These are phyloP conservation scores for Lodderomyces parapsilosis DNA, from an alignment of 1,139 yeast genomes.

Conservation along the genomic window DNA sequence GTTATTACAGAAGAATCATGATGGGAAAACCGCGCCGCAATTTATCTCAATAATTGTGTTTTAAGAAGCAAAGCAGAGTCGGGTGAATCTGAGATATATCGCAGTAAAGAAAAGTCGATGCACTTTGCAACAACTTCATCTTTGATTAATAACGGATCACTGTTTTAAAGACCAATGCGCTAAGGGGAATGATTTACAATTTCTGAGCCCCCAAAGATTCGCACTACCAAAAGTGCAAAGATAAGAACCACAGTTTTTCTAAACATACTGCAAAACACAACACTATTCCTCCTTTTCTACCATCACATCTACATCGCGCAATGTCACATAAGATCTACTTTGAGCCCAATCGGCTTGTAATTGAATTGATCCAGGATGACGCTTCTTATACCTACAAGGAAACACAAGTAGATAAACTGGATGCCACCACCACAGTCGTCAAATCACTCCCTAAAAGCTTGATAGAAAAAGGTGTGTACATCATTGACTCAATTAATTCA, in stretches of 20 bases:
- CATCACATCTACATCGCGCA: background rate
- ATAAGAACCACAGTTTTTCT: background rate
- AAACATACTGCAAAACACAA: background rate
- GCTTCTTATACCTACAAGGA: background rate
- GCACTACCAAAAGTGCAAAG: background rate
- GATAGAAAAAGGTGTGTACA: slow-evolving; percentile 8
- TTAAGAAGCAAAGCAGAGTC: no score
- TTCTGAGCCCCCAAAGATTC: no score
- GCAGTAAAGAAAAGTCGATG: no score
- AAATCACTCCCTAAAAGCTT: slow-evolving; percentile 9
- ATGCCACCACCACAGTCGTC: background rate
- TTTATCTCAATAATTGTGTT: no score
- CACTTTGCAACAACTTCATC: no score
- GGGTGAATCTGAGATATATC: no score
- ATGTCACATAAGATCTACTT: slow-evolving; percentile 1
- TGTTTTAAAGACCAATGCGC: no score
- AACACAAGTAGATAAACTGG: background rate
- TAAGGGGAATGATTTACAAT: no score
- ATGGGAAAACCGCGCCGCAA: no score
- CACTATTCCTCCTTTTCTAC: background rate
- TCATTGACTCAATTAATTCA: slow-evolving; percentile 57
- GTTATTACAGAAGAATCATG: no score
- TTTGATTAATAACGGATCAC: no score
- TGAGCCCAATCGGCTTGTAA: background rate
- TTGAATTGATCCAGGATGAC: slow-evolving; percentile 5